Evolutionary conservation across 2,329 filamentous ascomycete species (phyloP), one percentile per base, ranked within the genome.

Genomic region (Colletotrichum sp.): DNA sequence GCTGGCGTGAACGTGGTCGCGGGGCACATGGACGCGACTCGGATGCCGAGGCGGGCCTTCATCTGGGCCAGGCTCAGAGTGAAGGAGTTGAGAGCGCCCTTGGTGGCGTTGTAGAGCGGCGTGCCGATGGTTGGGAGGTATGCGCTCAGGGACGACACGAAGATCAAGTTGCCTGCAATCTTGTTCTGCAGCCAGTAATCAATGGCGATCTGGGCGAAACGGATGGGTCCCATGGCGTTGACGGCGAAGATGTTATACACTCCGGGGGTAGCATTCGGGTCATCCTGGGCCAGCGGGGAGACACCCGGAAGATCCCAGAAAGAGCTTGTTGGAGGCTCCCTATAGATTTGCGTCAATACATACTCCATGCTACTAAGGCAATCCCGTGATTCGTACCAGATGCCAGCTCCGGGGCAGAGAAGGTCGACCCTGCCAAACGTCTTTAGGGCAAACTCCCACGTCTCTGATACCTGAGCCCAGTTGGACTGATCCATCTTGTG

Each of bases 81-180:
- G 59, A 79, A 69, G 28, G 65, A 52, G 28, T 67, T 55, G 16
- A 82, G 69, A 8, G 79, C 80, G 1, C 78, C 79, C 70, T 84
- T 84, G 71, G 78, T 81, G 1, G 81, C 74, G 59, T 78, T 79
- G 76, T 84, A 83, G 26, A 84, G 66, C 1, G 83, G 83, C 1
- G 82, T 80, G 15, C 79, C 74, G 21, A 84, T 39, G 2, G 77
- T 77, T 55, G 80, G 80, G 9, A 83, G 16, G 21, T 84, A 83
- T 2, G 70, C 82, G 0, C 78, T 79, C 61, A 83, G 55, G n/a
- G 79, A 82, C 1, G 79, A 75, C 0, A 85, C 48, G 26, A 78
- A 80, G 2, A 84, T 52, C 1, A 84, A 18, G 39, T 82, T 81
- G 7, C 79, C 96, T 9, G 78, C 26, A 18, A 80, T 72, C 28